Base-by-base conservation (phyloP, 352 stramenopile species). In the Pythium brachiatum region DNA sequence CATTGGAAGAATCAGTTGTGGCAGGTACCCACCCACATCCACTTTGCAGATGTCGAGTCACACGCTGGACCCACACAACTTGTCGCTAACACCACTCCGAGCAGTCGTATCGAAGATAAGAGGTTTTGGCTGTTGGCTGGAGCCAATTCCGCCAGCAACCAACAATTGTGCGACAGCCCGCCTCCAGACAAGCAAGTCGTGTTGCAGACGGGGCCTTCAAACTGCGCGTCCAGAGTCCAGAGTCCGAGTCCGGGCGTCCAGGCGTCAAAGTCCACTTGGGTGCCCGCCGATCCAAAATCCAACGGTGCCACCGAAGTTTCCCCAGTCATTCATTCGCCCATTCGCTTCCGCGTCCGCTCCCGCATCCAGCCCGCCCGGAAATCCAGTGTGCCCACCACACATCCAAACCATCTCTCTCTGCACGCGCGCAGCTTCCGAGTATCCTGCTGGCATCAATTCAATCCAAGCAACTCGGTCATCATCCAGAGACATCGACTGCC, bases 131-230 rank as follows among this genome's bases (percentile, higher is more conserved):
- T 43, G 32, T 26, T 53, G 43, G 44, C n/a, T 57, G 41, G 53
- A 61, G 53, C 61, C 54, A 68, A 55, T 43, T 62, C 62, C 29
- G 26, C 47, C 47, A 31, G 48, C 48, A 48, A 68, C 62, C 62
- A 68, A 63, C 54, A 68, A 51, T 59, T 68, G 55, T 68, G 54
- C 44, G 46, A 68, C 60, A 68, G 61, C 61, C 53, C 39, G 36
- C 39, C 61, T 57, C 52, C 43, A 25, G n/a, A 38, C 41, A 53
- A 60, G 38, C 41, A 47, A 27, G 60, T 44, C 11, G 54, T 27
- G 53, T 41, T 29, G 38, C 36, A 63, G 47, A 63, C 54, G 53
- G 48, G 62, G 26, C 53, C 20, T 41, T 57, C 23, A 34, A 55
- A 29, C 23, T 52, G 32, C 32, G 32, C 32, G 36, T 44, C 25